These are phyloP conservation scores for Wickerhamiella azymoides DNA, from an alignment of 805 yeast species.

Conservation along the genomic window DNA sequence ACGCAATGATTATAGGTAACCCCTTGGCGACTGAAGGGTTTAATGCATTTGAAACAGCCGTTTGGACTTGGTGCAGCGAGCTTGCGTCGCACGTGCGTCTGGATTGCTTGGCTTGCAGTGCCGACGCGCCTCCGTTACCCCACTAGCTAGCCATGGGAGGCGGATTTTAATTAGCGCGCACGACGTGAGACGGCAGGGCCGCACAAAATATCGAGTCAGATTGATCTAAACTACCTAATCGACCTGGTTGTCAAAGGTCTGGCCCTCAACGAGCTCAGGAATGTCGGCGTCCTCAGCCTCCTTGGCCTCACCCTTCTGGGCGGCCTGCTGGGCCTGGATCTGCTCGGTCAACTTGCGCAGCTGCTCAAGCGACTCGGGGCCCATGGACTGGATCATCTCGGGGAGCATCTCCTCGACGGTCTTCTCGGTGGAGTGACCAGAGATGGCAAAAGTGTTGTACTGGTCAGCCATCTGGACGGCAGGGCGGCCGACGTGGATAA, in stretches of 20 bases:
- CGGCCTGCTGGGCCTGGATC: slow-evolving; percentile 44
- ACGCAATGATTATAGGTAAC: no score
- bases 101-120: no score
- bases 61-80: no score
- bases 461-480: slow-evolving; percentile 89
- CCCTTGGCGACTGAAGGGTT: no score
- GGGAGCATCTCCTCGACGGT: slow-evolving; percentile 85
- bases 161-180: no score
- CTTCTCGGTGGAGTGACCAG: slow-evolving; percentile 92
- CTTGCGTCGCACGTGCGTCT: no score
- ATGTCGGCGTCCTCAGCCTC: slow-evolving; percentile 40
- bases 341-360: slow-evolving; percentile 83
- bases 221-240: slow-evolving; percentile 25
- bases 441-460: slow-evolving; percentile 84
- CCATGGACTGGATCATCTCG: slow-evolving; percentile 86
- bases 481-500: slow-evolving; percentile 89
- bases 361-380: slow-evolving; percentile 86
- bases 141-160: no score
- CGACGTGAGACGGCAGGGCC: no score
- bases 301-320: slow-evolving; percentile 33
- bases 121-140: no score
- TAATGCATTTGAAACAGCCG: no score
- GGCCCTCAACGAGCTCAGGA: slow-evolving; percentile 73
- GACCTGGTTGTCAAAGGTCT: slow-evolving; percentile 60
- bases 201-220: no score